Base-by-base conservation (phyloP, 2,329 filamentous ascomycete species). In the Sphaerostilbella broomeana region DNA sequence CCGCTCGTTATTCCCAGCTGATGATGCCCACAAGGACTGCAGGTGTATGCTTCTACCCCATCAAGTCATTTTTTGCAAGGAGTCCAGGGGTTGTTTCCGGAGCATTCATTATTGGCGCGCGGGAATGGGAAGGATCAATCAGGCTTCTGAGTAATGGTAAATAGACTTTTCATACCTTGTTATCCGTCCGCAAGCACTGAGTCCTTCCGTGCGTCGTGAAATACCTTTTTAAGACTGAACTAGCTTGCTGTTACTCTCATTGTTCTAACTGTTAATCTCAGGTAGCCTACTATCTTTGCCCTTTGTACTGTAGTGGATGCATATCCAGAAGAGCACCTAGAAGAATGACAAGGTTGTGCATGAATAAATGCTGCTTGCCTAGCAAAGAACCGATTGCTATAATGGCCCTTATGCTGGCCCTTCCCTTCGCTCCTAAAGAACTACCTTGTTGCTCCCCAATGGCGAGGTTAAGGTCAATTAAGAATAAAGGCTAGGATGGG, bases 261-360 rank as follows among this genome's bases (percentile, higher is more conserved):
- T 47, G 31, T 48, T 47, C 47, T 34, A 47, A 4, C 16, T 30
- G 3, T 48, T 37, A 38, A 45, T 47, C 22, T 22, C 11, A 10
- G 10, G 19, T 13, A 2, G 13, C 3, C 9, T 12, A 12, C 2
- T 26, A 3, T 10, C 9, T n/a, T 26, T 30, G n/a, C 25, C 33
- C 22, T 49, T 48, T 15, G 53, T 55, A 12, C 60, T 39, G 38
- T 59, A 67, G 47, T 69, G 60, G 38, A 68, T 58, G 43, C 60
- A 67, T 47, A 68, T 63, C 65, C 58, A 71, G 45, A 71, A 65
- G 0, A 69, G 48, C 3, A 70, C 61, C 66, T 53, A 71, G 51
- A 69, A 72, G 44, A 71, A 70, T 4, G 62, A 73, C 63, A 10
- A 69, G 57, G 44, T 72, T 61, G 47, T 72, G 61, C 55, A 70